Percentiles rank a stretch among this genome's conserved stretches.
These are phyloP conservation scores for Dictyostelium intermedium DNA, from an alignment of 78 protist species.

Conservation along the genomic window DNA sequence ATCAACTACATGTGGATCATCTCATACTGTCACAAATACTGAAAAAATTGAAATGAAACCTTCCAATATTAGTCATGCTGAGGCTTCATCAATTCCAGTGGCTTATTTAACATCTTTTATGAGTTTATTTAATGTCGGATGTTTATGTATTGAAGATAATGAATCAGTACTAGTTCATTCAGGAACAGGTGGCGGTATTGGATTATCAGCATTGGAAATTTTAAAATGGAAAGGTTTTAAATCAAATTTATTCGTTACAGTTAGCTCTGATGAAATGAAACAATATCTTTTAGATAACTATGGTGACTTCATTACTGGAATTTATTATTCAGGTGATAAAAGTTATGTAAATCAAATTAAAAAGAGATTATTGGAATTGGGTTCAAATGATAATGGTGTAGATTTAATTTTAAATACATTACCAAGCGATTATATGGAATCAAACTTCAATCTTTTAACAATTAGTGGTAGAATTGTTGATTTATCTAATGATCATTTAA, in stretches of 20 bases:
- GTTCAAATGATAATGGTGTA: neutral
- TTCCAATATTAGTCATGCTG: neutral
- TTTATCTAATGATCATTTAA: neutral
- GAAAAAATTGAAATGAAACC: neutral
- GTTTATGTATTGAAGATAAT: neutral
- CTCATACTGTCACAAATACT: neutral
- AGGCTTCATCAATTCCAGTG: conserved; percentile 10
- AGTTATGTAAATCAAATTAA: neutral
- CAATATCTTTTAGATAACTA: neutral
- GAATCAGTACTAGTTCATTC: neutral
- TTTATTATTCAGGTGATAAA: neutral
- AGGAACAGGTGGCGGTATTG: conserved; percentile 1
- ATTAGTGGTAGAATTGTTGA: conserved; percentile 39
- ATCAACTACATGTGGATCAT: neutral
- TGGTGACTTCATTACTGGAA: neutral
- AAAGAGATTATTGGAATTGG: neutral
- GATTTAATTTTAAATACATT: conserved; percentile 30
- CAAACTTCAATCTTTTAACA: neutral
- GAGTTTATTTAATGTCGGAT: neutral
- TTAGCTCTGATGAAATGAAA: neutral
- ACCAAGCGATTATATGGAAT: conserved; percentile 14
- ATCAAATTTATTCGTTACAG: neutral
- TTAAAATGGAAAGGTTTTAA: conserved; percentile 64
- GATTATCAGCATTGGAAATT: conserved; percentile 77
- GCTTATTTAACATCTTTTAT: neutral